phyloP scores from a whole-genome alignment of 2,329 filamentous ascomycete species.

The Calycina herbarum region DNA sequence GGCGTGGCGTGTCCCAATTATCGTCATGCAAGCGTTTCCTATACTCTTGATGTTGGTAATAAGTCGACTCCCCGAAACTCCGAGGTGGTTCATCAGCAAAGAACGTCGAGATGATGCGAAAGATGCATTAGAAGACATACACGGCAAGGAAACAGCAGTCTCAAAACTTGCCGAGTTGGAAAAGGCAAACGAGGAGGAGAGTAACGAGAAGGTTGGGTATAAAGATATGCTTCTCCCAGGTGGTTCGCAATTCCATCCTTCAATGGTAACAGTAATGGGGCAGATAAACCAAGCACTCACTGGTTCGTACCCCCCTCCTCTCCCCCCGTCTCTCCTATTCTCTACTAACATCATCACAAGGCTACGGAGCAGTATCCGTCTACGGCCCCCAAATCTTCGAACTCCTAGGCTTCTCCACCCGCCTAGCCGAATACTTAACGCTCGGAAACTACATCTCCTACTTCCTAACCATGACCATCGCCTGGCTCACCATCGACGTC shows the following conservation, averaged over 20 bases:
- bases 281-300: conserved; percentile 61
- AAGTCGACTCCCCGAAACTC: conserved; percentile 54
- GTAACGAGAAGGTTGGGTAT: conserved; percentile 49
- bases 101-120: conserved; percentile 51
- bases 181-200: conserved; percentile 51
- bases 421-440: conserved; percentile 55
- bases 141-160: conserved; percentile 50
- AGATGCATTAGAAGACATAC: conserved; percentile 48
- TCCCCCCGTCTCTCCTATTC: background rate
- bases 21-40: conserved; percentile 61
- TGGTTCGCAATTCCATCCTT: conserved; percentile 59
- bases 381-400: conserved; percentile 66
- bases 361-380: conserved; percentile 59
- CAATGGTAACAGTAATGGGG: conserved; percentile 61
- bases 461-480: conserved; percentile 60
- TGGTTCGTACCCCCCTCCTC: conserved; percentile 36
- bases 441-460: conserved; percentile 62
- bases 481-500: conserved; percentile 59
- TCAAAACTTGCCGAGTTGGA: conserved; percentile 51
- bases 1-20: conserved; percentile 62
- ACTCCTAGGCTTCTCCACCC: conserved; percentile 55
- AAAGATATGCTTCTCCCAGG: conserved; percentile 57
- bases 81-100: conserved; percentile 57
- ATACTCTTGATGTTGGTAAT: conserved; percentile 53
- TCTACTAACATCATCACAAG: background rate